Base-by-base conservation (phyloP, 2,329 filamentous ascomycete genomes). In the Aureobasidium musti region DNA sequence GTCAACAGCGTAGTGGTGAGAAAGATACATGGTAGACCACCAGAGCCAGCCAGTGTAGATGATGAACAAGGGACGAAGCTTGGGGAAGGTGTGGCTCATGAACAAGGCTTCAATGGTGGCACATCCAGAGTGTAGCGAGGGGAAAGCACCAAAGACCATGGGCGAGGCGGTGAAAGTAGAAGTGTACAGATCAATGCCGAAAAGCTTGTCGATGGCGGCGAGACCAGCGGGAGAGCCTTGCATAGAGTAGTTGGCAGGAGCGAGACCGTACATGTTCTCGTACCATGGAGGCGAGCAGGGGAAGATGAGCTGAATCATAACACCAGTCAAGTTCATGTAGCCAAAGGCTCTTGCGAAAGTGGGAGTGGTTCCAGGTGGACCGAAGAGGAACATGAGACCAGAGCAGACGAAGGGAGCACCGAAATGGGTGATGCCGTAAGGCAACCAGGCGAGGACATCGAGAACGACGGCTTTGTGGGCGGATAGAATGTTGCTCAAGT, bases 21-120 rank as follows among this genome's bases (percentile, higher is more conserved):
- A 96, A 63, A 98, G 86, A 76, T 98, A 97, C 92, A 98, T 97
- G 72, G 94, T 98, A 14, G 93, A 91, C 92, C 94, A 98, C 91
- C 92, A 97, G 73, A 97, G 88, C 94, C 94, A 97, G 75, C 90
- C 85, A 52, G 90, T 90, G 78, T 97, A 98, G 70, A 86, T 83
- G 70, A 93, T 85, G 79, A 96, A 96, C 63, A 95, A 79, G 14
- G 89, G 87, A 71, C 90, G 88, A 71, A 96, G 85, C 68, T 87
- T 87, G 5, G 94, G 94, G 82, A 98, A 97, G 76, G 91, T 88
- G 79, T 96, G 89, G 78, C 89, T 91, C 88, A 98, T 91, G 82
- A 97, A 97, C 19, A 97, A 84, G 26, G 91, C 92, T 77, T 96
- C 91, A 65, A 97, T 84, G 5, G 92, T 93, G 10, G 93, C 92